Conservation (phyloP, 768 basidiomycete genomes). For the Calocera cornea region DNA sequence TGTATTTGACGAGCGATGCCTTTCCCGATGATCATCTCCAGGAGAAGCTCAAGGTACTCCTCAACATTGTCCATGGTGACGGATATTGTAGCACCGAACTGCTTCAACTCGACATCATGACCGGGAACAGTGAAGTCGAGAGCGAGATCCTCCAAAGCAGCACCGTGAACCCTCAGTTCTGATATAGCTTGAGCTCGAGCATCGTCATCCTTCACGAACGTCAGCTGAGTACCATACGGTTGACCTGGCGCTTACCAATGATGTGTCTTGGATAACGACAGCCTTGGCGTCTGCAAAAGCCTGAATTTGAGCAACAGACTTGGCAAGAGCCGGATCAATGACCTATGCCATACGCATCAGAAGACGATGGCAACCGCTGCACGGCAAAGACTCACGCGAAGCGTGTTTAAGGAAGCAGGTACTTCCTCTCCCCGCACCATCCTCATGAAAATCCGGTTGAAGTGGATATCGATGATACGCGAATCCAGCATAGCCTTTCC, state of each 20-base stretch:
- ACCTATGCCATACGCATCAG: slow-evolving; percentile 33
- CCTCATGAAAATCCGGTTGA: slow-evolving; percentile 92
- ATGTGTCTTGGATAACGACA: slow-evolving; percentile 34
- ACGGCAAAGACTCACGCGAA: slow-evolving; percentile 66
- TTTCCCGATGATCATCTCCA: slow-evolving; percentile 76
- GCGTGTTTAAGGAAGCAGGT: slow-evolving; percentile 64
- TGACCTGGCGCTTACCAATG: slow-evolving; percentile 19
- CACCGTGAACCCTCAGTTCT: slow-evolving; percentile 42
- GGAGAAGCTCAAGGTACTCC: slow-evolving; percentile 75
- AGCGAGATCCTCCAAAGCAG: slow-evolving; percentile 72
- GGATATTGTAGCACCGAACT: slow-evolving; percentile 59
- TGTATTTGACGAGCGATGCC: slow-evolving; percentile 68
- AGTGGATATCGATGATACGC: slow-evolving; percentile 87
- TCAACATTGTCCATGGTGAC: slow-evolving; percentile 82
- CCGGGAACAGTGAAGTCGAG: slow-evolving; percentile 96
- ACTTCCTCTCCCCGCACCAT: slow-evolving; percentile 77
- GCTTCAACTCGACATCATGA: slow-evolving; percentile 86
- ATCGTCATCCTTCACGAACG: slow-evolving; percentile 12
- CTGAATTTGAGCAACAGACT: slow-evolving; percentile 70
- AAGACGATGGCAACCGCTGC: background rate
- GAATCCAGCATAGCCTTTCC: slow-evolving; percentile 96
- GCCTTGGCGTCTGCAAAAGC: slow-evolving; percentile 27
- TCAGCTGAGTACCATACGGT: background rate
- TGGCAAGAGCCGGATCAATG: slow-evolving; percentile 74
- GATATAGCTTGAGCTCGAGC: slow-evolving; percentile 21